A percentile compares a stretch with the other conserved stretches of the same genome.
Evolutionary conservation across 2,329 filamentous ascomycete genomes (phyloP).

Genomic region (Phyllosticta ampelicida): DNA sequence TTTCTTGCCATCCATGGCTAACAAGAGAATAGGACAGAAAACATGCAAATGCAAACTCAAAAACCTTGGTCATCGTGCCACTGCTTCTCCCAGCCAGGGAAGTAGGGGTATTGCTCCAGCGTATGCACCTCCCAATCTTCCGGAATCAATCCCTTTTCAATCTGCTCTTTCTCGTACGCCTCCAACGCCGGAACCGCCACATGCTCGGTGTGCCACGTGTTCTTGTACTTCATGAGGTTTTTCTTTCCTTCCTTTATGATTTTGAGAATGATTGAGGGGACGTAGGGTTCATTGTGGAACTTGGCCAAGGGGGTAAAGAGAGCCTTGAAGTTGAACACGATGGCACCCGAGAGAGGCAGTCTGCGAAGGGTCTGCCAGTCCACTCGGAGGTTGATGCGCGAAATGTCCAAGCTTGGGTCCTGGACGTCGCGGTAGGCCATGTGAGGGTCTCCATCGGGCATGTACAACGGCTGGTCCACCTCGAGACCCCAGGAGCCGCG

Average conservation of each 20-base stretch:
- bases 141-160: conserved; percentile 46
- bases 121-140: conserved; percentile 57
- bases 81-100: conserved; percentile 64
- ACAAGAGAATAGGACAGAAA: background rate
- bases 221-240: conserved; percentile 67
- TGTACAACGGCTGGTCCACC: conserved; percentile 62
- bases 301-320: conserved; percentile 65
- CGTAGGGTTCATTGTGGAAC: conserved; percentile 59
- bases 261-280: conserved; percentile 59
- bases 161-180: conserved; percentile 55
- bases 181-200: conserved; percentile 55
- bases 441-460: conserved; percentile 58
- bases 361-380: conserved; percentile 83
- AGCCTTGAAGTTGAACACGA: conserved; percentile 85
- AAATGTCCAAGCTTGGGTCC: conserved; percentile 42
- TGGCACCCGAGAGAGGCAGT: conserved; percentile 60
- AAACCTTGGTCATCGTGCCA: conserved; percentile 58
- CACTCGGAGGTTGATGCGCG: conserved; percentile 59
- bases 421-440: conserved; percentile 50
- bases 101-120: conserved; percentile 65
- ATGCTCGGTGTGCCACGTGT: conserved; percentile 69
- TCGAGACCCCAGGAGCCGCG: conserved; percentile 78
- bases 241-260: conserved; percentile 61
- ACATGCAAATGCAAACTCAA: conserved; percentile 18
- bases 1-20: background rate